These are phyloP conservation scores for Beauveria australis DNA, from an alignment of 2,329 filamentous ascomycete genomes.

Conservation along the genomic window DNA sequence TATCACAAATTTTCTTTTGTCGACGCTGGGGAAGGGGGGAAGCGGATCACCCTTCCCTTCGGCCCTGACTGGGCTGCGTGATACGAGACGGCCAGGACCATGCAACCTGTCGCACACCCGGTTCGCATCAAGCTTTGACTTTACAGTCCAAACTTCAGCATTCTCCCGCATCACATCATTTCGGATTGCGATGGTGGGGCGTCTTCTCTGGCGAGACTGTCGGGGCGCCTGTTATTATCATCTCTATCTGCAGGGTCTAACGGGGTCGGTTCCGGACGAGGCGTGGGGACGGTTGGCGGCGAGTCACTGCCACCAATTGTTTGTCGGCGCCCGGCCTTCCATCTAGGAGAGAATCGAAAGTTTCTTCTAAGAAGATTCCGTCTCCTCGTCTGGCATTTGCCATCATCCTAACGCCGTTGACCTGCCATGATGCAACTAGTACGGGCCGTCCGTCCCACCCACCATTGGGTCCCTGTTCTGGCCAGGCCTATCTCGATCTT, in stretches of 20 bases:
- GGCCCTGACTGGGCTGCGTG: not conserved
- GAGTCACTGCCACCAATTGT: not conserved
- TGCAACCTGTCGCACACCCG: slow-evolving; percentile 4
- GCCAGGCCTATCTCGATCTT: slow-evolving; percentile 3
- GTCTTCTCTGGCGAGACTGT: not conserved
- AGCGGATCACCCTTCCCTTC: not conserved
- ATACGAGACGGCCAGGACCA: not conserved
- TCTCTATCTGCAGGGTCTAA: slow-evolving; percentile 1
- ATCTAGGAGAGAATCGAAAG: not conserved
- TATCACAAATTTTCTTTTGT: not conserved
- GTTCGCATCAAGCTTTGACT: not conserved
- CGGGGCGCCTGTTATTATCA: not conserved
- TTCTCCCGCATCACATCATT: not conserved
- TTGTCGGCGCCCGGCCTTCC: not conserved
- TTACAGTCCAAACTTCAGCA: not conserved
- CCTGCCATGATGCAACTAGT: slow-evolving; percentile 1
- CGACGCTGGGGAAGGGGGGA: not conserved
- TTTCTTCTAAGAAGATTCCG: not conserved
- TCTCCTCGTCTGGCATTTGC: not conserved
- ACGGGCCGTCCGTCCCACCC: slow-evolving; percentile 4
- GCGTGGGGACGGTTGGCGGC: not conserved
- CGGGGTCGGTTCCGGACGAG: not conserved
- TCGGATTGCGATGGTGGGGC: not conserved
- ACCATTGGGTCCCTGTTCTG: not conserved
- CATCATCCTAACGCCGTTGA: not conserved